These are phyloP conservation scores for Yamadazyma sp. DNA, from an alignment of 805 yeast species.

Conservation along the genomic window DNA sequence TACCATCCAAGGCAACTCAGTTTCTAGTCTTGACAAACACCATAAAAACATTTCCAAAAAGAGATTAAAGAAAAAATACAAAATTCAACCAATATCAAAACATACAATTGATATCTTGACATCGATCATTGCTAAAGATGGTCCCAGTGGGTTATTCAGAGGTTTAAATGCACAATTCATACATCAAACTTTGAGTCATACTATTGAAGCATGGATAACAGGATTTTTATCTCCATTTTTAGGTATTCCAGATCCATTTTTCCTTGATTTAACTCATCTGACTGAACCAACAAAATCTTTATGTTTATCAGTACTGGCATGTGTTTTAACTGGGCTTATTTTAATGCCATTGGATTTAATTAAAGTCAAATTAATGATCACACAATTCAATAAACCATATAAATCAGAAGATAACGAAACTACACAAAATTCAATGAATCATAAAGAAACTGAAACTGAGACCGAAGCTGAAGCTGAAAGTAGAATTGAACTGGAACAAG, in stretches of 20 bases:
- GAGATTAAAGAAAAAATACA: conserved; percentile 13
- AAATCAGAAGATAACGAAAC: conserved; percentile 3
- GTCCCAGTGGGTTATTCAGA: conserved; percentile 66
- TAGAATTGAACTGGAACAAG: not conserved
- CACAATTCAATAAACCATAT: conserved; percentile 47
- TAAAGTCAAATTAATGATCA: conserved; percentile 71
- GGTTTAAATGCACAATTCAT: conserved; percentile 80
- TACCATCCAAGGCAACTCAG: conserved; percentile 3
- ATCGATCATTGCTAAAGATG: conserved; percentile 65
- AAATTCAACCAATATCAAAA: conserved; percentile 54
- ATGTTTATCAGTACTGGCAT: conserved; percentile 63
- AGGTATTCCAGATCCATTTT: conserved; percentile 84
- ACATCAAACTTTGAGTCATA: conserved; percentile 66
- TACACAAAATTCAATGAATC: not conserved
- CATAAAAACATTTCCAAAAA: conserved; percentile 5
- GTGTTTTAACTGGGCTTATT: conserved; percentile 66
- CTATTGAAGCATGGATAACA: conserved; percentile 88
- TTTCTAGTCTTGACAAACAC: conserved; percentile 4
- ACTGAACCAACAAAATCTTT: conserved; percentile 72
- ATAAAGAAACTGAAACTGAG: not conserved
- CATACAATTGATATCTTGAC: conserved; percentile 67
- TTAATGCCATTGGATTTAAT: conserved; percentile 81
- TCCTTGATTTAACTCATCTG: conserved; percentile 77
- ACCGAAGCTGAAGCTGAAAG: not conserved
- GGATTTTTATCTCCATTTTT: conserved; percentile 80